Conservation (phyloP, 345 rosid species). For the Lagerstroemia speciosa region DNA sequence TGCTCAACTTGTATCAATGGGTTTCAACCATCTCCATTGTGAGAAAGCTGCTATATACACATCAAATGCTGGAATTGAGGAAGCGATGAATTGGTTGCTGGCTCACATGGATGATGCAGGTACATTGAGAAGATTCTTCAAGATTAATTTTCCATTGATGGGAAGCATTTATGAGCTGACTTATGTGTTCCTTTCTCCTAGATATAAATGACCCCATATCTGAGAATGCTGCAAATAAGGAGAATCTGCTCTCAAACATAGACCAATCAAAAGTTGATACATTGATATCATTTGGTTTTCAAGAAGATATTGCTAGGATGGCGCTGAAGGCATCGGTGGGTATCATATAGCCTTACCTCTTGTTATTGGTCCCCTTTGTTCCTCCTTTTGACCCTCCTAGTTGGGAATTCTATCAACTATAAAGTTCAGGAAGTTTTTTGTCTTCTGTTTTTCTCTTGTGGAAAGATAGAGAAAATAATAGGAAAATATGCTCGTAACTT, state of each 20-base stretch:
- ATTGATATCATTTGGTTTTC: slow-evolving; percentile 82
- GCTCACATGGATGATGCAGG: slow-evolving; percentile 96
- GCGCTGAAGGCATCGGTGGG: slow-evolving; percentile 80
- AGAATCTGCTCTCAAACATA: slow-evolving; percentile 18
- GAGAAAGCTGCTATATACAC: slow-evolving; percentile 90
- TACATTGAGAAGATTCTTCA: slow-evolving; percentile 14
- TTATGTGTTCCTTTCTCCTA: slow-evolving; percentile 16
- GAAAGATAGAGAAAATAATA: no score
- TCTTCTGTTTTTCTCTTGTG: neutral
- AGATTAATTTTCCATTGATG: neutral
- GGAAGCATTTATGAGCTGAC: neutral
- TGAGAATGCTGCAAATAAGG: slow-evolving; percentile 24
- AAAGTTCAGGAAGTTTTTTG: neutral
- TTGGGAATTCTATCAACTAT: neutral
- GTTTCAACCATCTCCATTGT: slow-evolving; percentile 78
- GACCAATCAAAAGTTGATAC: slow-evolving; percentile 71
- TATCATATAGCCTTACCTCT: neutral
- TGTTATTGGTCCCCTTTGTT: neutral
- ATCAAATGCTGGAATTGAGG: slow-evolving; percentile 80
- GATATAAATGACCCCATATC: slow-evolving; percentile 75
- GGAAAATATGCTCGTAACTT: neutral
- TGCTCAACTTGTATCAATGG: slow-evolving; percentile 85
- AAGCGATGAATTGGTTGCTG: slow-evolving; percentile 97
- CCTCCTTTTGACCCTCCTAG: neutral
- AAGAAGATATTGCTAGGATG: slow-evolving; percentile 72